phyloP scores from a whole-genome alignment of 192 early-diverging fungal genomes.

The Backusella circina region DNA sequence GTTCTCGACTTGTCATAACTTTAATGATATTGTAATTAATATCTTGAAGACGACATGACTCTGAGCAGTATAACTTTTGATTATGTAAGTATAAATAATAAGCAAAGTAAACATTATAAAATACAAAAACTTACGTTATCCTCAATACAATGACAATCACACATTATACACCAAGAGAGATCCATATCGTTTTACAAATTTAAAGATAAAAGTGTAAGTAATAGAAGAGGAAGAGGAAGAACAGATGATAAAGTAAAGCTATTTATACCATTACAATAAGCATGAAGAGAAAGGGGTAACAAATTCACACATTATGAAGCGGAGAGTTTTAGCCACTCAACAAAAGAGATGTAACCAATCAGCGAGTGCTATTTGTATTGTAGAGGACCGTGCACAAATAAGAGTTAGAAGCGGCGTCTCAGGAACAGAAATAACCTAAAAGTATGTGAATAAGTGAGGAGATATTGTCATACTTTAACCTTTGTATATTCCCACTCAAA shows the following conservation, averaged over 20 bases:
- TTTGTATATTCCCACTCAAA: neutral
- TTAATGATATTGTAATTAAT: neutral
- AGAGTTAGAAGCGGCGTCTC: neutral
- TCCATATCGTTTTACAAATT: constrained; percentile 4
- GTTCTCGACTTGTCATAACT: neutral
- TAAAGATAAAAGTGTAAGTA: neutral
- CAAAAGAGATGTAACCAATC: neutral
- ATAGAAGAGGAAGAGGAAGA: neutral
- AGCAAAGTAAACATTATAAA: too few relatives aligned
- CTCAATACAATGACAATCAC: constrained; percentile 4
- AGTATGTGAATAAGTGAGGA: neutral
- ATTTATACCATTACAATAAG: neutral
- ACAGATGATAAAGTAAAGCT: neutral
- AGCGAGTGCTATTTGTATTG: neutral
- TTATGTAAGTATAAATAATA: neutral
- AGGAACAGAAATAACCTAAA: neutral
- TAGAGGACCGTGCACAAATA: neutral
- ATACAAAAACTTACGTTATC: constrained; percentile 1
- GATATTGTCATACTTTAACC: neutral
- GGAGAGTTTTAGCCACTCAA: neutral
- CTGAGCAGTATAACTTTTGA: constrained; percentile 4
- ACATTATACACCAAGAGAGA: constrained; percentile 15
- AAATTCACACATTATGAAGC: neutral
- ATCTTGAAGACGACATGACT: constrained; percentile 10
- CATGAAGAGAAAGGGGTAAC: neutral